Percentiles rank a stretch among this genome's conserved stretches.
Conservation (phyloP, 768 basidiomycete species). For the Lactarius vividus region DNA sequence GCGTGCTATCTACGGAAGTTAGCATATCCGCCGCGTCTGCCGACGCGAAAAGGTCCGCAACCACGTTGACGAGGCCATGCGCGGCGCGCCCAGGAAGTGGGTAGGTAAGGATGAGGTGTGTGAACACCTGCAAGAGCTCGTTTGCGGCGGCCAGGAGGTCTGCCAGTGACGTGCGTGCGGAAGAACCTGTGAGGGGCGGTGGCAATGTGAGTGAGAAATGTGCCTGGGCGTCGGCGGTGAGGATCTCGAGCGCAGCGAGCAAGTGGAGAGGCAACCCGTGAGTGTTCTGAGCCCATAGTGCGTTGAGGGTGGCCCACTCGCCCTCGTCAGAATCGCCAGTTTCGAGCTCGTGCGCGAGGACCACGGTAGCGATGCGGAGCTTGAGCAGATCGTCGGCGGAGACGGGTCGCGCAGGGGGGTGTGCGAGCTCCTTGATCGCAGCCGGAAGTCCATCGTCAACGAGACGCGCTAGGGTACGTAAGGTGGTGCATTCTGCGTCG, state of each 20-base stretch:
- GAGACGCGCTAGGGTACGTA: slow-evolving; percentile 63
- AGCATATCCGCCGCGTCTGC: slow-evolving; percentile 45
- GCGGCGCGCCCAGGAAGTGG: slow-evolving; percentile 51
- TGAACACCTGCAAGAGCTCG: slow-evolving; percentile 53
- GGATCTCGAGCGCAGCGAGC: slow-evolving; percentile 47
- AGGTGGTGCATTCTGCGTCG: slow-evolving; percentile 54
- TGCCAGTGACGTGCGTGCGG: slow-evolving; percentile 42
- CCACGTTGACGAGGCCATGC: slow-evolving; percentile 42
- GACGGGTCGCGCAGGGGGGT: slow-evolving; percentile 48
- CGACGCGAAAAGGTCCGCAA: slow-evolving; percentile 57
- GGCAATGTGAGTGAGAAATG: slow-evolving; percentile 47
- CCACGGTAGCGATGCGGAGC: slow-evolving; percentile 60
- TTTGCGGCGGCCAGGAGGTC: slow-evolving; percentile 54
- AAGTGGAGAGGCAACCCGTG: slow-evolving; percentile 59
- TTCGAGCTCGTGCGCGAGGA: slow-evolving; percentile 52
- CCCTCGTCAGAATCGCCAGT: slow-evolving; percentile 41
- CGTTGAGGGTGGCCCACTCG: slow-evolving; percentile 53
- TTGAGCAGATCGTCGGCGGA: slow-evolving; percentile 52
- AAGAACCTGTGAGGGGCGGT: neutral
- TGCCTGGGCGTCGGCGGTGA: slow-evolving; percentile 51
- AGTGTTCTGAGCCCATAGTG: slow-evolving; percentile 57
- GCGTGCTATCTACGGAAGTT: slow-evolving; percentile 40
- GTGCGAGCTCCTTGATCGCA: slow-evolving; percentile 60
- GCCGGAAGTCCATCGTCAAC: slow-evolving; percentile 63
- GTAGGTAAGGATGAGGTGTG: slow-evolving; percentile 45